Percentiles rank a stretch among this genome's conserved stretches.
phyloP scores from a whole-genome alignment of 495 filamentous ascomycete genomes.

The Talaromyces trachyspermus region DNA sequence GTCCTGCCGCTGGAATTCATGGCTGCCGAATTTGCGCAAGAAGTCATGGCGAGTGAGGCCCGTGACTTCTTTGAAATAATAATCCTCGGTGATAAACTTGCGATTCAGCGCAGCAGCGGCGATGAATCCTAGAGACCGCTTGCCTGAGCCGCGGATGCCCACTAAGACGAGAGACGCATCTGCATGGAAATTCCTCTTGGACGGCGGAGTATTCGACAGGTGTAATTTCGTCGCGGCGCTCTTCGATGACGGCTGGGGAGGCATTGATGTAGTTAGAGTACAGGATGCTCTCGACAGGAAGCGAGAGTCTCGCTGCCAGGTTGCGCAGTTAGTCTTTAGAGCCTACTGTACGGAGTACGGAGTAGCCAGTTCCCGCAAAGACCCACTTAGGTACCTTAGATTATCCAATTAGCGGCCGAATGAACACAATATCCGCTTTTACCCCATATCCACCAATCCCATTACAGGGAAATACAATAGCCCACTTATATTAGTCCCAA shows the following conservation, averaged over 20 bases:
- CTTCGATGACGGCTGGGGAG: constrained; percentile 5
- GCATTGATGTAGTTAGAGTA: not conserved
- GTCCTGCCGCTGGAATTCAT: constrained; percentile 57
- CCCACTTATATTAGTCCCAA: too few species aligned
- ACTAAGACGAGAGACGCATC: constrained; percentile 71
- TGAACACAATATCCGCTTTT: too few species aligned
- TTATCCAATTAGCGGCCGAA: too few species aligned
- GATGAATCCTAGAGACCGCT: constrained; percentile 72
- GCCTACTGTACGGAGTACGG: too few species aligned
- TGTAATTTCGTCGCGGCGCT: constrained; percentile 14
- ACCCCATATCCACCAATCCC: too few species aligned
- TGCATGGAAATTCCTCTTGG: constrained; percentile 41
- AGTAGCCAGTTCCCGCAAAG: too few species aligned
- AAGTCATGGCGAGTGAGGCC: constrained; percentile 58
- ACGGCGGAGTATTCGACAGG: not conserved
- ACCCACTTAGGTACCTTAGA: too few species aligned
- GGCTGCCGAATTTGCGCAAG: constrained; percentile 53
- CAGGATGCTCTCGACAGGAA: too few species aligned
- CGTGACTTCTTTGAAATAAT: constrained; percentile 64
- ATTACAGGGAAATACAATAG: too few species aligned
- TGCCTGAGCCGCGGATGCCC: constrained; percentile 70
- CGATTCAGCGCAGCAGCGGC: constrained; percentile 67
- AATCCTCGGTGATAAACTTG: constrained; percentile 68
- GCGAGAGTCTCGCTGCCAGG: too few species aligned
- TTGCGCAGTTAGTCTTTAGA: too few species aligned